Conservation (phyloP, 2,329 filamentous ascomycete genomes). For the Teratosphaeria nubilosa region DNA sequence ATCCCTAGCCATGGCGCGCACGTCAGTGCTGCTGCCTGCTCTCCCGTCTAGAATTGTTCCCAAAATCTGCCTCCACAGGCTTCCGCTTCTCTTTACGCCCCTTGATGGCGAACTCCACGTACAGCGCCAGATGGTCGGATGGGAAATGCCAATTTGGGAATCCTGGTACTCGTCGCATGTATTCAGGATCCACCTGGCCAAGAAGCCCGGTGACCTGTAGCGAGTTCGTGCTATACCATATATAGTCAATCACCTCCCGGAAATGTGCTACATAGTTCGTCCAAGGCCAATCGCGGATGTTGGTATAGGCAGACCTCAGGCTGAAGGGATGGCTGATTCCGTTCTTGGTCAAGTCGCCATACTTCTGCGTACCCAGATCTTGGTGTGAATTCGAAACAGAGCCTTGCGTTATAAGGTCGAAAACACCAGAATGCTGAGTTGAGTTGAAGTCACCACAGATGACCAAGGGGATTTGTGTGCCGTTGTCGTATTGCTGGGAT, state of each 20-base stretch:
- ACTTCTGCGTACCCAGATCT: slow-evolving; percentile 71
- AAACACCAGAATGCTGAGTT: slow-evolving; percentile 73
- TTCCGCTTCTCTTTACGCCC: slow-evolving; percentile 57
- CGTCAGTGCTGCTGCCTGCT: neutral
- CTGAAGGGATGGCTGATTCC: slow-evolving; percentile 94
- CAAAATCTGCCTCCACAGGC: slow-evolving; percentile 27
- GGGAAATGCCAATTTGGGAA: slow-evolving; percentile 95
- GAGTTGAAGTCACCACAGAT: slow-evolving; percentile 98
- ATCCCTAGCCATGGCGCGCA: neutral
- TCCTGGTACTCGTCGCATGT: slow-evolving; percentile 76
- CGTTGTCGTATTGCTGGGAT: slow-evolving; percentile 76
- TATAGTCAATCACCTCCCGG: slow-evolving; percentile 85
- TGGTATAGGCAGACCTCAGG: slow-evolving; percentile 78
- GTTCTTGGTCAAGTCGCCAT: slow-evolving; percentile 84
- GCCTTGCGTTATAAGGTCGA: slow-evolving; percentile 77
- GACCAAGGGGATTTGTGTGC: slow-evolving; percentile 79
- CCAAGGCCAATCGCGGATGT: slow-evolving; percentile 77
- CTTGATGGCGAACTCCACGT: slow-evolving; percentile 85
- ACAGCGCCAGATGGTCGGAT: slow-evolving; percentile 80
- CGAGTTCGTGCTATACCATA: slow-evolving; percentile 92
- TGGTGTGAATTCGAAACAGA: slow-evolving; percentile 66
- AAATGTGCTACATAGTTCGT: slow-evolving; percentile 98
- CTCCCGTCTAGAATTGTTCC: slow-evolving; percentile 3
- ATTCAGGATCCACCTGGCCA: slow-evolving; percentile 75
- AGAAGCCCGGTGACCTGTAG: slow-evolving; percentile 75